Evolutionary conservation across 1,139 yeast species (phyloP), one percentile per base, ranked within the genome.

Genomic region (Candida tropicalis): DNA sequence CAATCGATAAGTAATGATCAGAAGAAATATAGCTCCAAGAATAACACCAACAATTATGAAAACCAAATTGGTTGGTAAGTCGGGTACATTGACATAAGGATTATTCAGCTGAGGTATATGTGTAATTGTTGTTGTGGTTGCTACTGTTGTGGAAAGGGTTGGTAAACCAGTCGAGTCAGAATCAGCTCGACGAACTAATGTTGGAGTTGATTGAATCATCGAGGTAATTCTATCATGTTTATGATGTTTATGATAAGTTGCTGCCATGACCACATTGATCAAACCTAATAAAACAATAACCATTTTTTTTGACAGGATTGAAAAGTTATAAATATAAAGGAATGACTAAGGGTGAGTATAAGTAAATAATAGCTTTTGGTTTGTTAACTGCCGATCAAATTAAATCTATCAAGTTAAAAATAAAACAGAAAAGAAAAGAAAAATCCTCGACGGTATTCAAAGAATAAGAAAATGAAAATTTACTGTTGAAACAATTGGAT

Each of bases 41-140:
- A 73, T 55, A 0, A 63, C 63, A 1, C 79, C 81, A 9, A 72
- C 60, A 1, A 72, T 59, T 16, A 75, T 70, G 52, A 76, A 75
- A n/a, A 75, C 70, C 15, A 76, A 56, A 27, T 70, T 70, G 27
- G 60, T 56, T 0, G 73, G 68, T 35, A 65, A 52, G 3, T 46
- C 42, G 4, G 64, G 44, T n/a, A 42, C 39, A 9, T 46, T 40
- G 7, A 73, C 56, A 45, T 59, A 73, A 7, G 81, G 81, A 47
- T 70, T 67, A 9, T n/a, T 17, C 39, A 27, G 40, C 13, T 4
- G 24, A 33, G n/a, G 35, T 9, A 22, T 39, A 37, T 27, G 23
- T 22, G 11, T 46, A 42, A 10, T 38, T 35, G 23, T 43, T 40
- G 11, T 49, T 51, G 26, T 40, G 23, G 8, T 48, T 16, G 16